Evolutionary conservation across 495 filamentous ascomycete genomes (phyloP).

Genomic region (Xylaria grammica): DNA sequence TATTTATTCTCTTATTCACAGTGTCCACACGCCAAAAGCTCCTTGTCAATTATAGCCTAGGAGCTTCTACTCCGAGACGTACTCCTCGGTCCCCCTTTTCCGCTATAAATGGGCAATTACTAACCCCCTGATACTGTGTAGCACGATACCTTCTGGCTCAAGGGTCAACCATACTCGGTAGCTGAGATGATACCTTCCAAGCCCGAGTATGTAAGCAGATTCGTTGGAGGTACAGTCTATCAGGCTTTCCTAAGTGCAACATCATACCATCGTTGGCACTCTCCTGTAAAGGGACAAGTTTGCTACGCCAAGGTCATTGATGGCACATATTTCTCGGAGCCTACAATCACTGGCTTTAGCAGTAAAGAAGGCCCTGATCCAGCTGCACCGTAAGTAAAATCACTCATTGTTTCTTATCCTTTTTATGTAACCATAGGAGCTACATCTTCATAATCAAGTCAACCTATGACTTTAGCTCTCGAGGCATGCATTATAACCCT

Average conservation of each 20-base stretch:
- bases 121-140: slow-evolving; percentile 7
- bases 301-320: slow-evolving; percentile 48
- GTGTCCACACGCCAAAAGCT: background rate
- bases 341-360: slow-evolving; percentile 50
- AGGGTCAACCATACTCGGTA: slow-evolving; percentile 60
- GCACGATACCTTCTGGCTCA: slow-evolving; percentile 58
- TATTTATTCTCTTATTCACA: slow-evolving; percentile 12
- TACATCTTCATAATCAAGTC: slow-evolving; percentile 11
- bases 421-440: slow-evolving; percentile 1
- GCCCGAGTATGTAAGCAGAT: slow-evolving; percentile 26
- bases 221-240: slow-evolving; percentile 61
- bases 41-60: slow-evolving; percentile 10
- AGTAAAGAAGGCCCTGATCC: slow-evolving; percentile 36
- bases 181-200: slow-evolving; percentile 52
- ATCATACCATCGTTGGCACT: slow-evolving; percentile 65
- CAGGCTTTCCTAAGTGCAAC: slow-evolving; percentile 61
- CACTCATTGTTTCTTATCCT: slow-evolving; percentile 13
- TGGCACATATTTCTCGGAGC: slow-evolving; percentile 67
- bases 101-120: slow-evolving; percentile 12
- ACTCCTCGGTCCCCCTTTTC: slow-evolving; percentile 9
- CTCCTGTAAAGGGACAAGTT: slow-evolving; percentile 57
- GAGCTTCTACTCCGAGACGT: slow-evolving; percentile 6
- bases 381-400: slow-evolving; percentile 21
- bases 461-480: slow-evolving; percentile 7
- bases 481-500: slow-evolving; percentile 8